Conservation (phyloP, 2,329 filamentous ascomycete species). For the Fusarium acutatum region DNA sequence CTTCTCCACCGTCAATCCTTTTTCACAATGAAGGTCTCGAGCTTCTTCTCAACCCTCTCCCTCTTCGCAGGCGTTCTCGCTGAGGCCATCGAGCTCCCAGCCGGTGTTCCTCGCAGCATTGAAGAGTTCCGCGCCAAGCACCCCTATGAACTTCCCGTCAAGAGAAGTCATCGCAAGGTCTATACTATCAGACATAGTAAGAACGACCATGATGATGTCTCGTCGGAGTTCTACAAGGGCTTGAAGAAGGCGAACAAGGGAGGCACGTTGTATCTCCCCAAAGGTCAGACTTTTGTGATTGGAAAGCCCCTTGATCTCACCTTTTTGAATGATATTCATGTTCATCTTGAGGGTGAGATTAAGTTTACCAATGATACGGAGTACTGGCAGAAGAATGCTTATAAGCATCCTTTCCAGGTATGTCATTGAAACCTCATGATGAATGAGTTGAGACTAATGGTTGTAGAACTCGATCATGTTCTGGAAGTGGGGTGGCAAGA, state of each 20-base stretch:
- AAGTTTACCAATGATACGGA: conserved; percentile 38
- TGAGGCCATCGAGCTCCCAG: conserved; percentile 34
- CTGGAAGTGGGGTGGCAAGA: conserved; percentile 36
- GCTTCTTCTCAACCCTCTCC: conserved; percentile 27
- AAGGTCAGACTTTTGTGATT: conserved; percentile 37
- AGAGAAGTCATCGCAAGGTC: conserved; percentile 19
- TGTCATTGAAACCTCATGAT: not conserved
- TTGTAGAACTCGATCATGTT: conserved; percentile 38
- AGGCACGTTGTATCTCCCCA: conserved; percentile 34
- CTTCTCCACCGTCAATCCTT: not conserved
- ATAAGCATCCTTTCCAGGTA: conserved; percentile 37
- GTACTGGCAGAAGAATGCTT: conserved; percentile 38
- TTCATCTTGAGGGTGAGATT: conserved; percentile 39
- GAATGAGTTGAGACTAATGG: not conserved
- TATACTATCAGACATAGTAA: conserved; percentile 33
- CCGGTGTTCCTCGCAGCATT: conserved; percentile 36
- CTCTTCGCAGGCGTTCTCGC: conserved; percentile 31
- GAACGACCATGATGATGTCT: conserved; percentile 33
- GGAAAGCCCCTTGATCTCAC: conserved; percentile 38
- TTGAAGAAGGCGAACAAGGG: conserved; percentile 36
- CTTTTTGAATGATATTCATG: conserved; percentile 35
- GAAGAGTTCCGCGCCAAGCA: conserved; percentile 38
- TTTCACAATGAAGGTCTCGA: conserved; percentile 34
- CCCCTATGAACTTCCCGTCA: conserved; percentile 21
- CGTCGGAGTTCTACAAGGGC: conserved; percentile 33